A percentile compares a stretch with the other conserved stretches of the same genome.
Evolutionary conservation across 345 rosid species (phyloP).

Genomic region (Boechera divaricarpa): DNA sequence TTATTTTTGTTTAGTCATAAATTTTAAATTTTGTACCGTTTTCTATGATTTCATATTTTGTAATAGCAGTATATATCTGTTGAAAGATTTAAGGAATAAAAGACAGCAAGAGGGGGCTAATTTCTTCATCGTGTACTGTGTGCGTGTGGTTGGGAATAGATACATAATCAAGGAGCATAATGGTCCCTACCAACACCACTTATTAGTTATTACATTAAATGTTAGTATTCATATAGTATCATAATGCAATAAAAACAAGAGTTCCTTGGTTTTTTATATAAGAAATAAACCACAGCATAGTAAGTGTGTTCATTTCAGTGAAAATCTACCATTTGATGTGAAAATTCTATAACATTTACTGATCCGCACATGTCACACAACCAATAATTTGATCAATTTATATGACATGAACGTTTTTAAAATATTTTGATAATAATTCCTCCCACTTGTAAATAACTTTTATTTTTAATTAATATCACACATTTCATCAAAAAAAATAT

Average conservation of each 20-base stretch:
- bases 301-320: neutral
- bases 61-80: too few species aligned
- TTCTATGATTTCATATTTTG: too few species aligned
- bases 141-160: neutral
- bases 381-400: neutral
- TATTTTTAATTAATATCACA: too few species aligned
- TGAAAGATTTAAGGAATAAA: too few species aligned
- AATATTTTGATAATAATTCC: too few species aligned
- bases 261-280: neutral
- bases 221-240: neutral
- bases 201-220: conserved; percentile 23
- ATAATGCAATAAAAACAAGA: conserved; percentile 28
- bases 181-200: conserved; percentile 28
- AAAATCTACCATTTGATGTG: conserved; percentile 19
- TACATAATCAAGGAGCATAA: conserved; percentile 26
- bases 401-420: too few species aligned
- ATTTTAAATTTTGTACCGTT: too few species aligned
- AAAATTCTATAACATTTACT: conserved; percentile 21
- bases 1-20: too few species aligned
- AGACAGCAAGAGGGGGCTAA: conserved; percentile 13
- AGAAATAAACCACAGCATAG: conserved; percentile 30
- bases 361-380: conserved; percentile 12
- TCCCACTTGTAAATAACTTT: too few species aligned
- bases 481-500: too few species aligned
- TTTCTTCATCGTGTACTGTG: conserved; percentile 14